phyloP scores from a whole-genome alignment of 495 filamentous ascomycete genomes.

The Penicillium parvum region DNA sequence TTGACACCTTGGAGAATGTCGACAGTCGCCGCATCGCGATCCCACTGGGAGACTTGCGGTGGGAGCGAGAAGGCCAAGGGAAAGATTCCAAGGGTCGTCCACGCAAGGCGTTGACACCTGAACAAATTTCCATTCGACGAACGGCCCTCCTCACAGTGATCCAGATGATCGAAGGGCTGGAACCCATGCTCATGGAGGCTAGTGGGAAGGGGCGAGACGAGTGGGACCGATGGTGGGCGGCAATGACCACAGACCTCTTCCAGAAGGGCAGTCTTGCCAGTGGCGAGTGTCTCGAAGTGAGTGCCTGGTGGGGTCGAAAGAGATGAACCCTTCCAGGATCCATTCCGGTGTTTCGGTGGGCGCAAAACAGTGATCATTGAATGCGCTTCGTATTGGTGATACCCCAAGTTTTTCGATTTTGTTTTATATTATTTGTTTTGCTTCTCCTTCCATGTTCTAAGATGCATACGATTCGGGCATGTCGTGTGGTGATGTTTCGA shows the following conservation, averaged over 20 bases:
- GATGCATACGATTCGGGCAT: constrained; percentile 11
- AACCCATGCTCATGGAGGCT: constrained; percentile 74
- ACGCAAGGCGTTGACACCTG: constrained; percentile 54
- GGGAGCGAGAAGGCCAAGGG: constrained; percentile 66
- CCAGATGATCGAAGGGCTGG: constrained; percentile 82
- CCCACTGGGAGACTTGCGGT: constrained; percentile 79
- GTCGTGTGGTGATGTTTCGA: constrained; percentile 7
- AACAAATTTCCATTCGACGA: constrained; percentile 69
- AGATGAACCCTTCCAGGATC: constrained; percentile 29
- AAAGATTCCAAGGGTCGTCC: constrained; percentile 37
- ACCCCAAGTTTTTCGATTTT: constrained; percentile 27
- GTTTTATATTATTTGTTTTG: constrained; percentile 21
- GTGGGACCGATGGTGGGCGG: constrained; percentile 87
- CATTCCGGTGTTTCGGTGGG: constrained; percentile 23
- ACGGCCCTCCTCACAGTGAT: constrained; percentile 79
- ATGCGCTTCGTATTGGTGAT: constrained; percentile 45
- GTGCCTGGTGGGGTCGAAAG: constrained; percentile 91
- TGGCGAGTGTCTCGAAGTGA: constrained; percentile 89
- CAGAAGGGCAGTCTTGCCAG: constrained; percentile 71
- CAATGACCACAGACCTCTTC: constrained; percentile 79
- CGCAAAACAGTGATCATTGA: constrained; percentile 32
- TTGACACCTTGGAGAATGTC: constrained; percentile 64
- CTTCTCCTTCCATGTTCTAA: constrained; percentile 15
- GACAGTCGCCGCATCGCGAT: constrained; percentile 76
- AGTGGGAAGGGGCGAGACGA: constrained; percentile 85